Base-by-base conservation (phyloP, 192 early-diverging fungal genomes). In the Coemansia sp. region DNA sequence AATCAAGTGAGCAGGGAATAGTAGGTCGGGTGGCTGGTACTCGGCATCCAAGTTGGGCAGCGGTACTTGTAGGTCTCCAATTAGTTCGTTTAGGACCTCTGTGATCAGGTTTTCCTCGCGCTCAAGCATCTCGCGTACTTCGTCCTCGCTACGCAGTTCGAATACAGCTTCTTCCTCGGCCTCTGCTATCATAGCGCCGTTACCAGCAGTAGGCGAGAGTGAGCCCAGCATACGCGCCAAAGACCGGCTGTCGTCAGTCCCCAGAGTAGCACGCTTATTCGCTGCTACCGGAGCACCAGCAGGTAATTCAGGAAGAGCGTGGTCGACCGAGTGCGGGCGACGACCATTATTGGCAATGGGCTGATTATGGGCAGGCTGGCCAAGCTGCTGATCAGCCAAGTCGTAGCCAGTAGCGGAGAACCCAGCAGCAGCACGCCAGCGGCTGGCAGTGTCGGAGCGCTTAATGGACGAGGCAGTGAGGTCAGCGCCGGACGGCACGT, bases 1-100 rank as follows among this genome's bases (percentile, higher is more conserved):
- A 63, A 98, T 96, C 38, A 95, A 79, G 65, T 98, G 96, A 16
- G 98, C 93, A 0, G 97, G 96, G 91, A 96, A 98, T 78, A 98
- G 88, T 54, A 99, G 92, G 75, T 86, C 80, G 8, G 85, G 75
- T 43, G 77, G 85, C 74, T 76, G 77, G 66, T 82, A 78, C 96
- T 95, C 84, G 90, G 93, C 78, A 80, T 81, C 63, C 80, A 90
- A 33, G 91, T 94, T 72, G 61, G 94, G 95, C 40, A 95, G 84
- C 11, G 96, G 95, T 68, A 98, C 95, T 73, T 94, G 92, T 40
- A 98, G 83, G 73, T 91, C 91, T 72, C 89, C 91, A 55, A 99
- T 91, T 16, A 99, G 87, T 52, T 93, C 92, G 60, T 95, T 90
- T 29, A 98, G 79, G 38, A 99, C 91, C 87, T 98, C 97, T 16